phyloP scores from a whole-genome alignment of 805 yeast genomes.

The Suhomyces kilbournensis region DNA sequence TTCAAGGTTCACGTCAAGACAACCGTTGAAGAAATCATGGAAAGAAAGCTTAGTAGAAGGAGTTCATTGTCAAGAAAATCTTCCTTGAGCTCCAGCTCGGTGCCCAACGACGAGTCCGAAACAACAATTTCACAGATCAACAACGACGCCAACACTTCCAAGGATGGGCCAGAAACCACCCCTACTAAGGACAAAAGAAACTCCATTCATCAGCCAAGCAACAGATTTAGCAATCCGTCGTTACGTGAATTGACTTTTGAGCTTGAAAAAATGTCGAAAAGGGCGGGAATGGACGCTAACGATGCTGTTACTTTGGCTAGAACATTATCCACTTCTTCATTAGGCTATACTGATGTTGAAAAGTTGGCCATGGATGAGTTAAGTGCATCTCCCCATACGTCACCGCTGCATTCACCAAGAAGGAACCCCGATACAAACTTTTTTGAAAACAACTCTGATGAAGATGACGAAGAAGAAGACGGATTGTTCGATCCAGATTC shows the following conservation, averaged over 20 bases:
- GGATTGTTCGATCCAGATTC: slow-evolving; percentile 16
- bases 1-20: slow-evolving; percentile 63
- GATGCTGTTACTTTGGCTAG: slow-evolving; percentile 84
- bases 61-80: slow-evolving; percentile 24
- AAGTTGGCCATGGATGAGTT: slow-evolving; percentile 21
- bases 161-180: background rate
- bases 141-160: background rate
- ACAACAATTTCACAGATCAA: background rate
- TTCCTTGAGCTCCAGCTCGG: slow-evolving; percentile 6
- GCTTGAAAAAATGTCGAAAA: slow-evolving; percentile 65
- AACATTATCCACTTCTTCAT: slow-evolving; percentile 67
- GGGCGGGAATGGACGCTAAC: slow-evolving; percentile 74
- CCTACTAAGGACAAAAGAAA: slow-evolving; percentile 5
- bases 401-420: slow-evolving; percentile 11
- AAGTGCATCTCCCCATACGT: slow-evolving; percentile 6
- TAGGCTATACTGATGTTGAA: slow-evolving; percentile 56
- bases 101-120: background rate
- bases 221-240: slow-evolving; percentile 51
- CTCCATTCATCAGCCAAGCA: slow-evolving; percentile 3
- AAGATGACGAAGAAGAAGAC: background rate
- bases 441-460: background rate
- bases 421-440: background rate
- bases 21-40: slow-evolving; percentile 51
- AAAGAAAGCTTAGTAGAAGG: slow-evolving; percentile 29
- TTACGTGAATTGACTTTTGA: slow-evolving; percentile 71